A percentile compares a stretch with the other conserved stretches of the same genome.
phyloP scores from a whole-genome alignment of 73 alveolate genomes.

The Blepharisma stoltei region DNA sequence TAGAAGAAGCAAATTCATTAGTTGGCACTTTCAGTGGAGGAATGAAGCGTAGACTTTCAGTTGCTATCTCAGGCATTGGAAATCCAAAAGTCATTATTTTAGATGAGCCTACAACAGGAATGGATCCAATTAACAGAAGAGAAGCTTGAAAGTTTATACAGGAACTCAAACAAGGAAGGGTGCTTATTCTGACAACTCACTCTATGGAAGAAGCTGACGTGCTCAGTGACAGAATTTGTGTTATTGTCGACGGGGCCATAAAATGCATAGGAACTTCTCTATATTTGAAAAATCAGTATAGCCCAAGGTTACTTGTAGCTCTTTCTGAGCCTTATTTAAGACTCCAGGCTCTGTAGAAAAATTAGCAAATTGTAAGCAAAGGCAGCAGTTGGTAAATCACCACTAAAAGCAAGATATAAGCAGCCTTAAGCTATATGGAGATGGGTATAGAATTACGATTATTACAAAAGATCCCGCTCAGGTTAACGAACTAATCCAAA shows the following conservation, averaged over 20 bases:
- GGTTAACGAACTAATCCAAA: conserved; percentile 36
- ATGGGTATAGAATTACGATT: conserved; percentile 74
- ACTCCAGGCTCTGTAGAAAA: background rate
- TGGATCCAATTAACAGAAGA: conserved; percentile 86
- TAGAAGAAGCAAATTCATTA: conserved; percentile 52
- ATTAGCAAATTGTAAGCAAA: background rate
- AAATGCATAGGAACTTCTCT: conserved; percentile 96
- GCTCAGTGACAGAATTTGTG: conserved; percentile 93
- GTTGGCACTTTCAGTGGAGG: conserved; percentile 92
- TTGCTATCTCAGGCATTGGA: conserved; percentile 88
- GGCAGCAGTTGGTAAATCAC: background rate
- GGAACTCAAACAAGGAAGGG: conserved; percentile 71
- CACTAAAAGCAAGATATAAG: too few species aligned
- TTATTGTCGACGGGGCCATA: conserved; percentile 87
- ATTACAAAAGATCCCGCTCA: conserved; percentile 38
- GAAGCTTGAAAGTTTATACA: conserved; percentile 80
- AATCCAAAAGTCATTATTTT: conserved; percentile 73
- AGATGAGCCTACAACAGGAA: conserved; percentile 94
- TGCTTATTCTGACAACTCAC: conserved; percentile 94
- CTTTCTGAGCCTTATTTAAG: background rate
- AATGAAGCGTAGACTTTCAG: conserved; percentile 92
- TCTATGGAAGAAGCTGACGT: conserved; percentile 99
- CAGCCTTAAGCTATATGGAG: too few species aligned
- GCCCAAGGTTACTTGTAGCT: background rate
- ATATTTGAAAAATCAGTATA: conserved; percentile 80